Base-by-base conservation (phyloP, 2,329 filamentous ascomycete species). In the Madurella mycetomatis region DNA sequence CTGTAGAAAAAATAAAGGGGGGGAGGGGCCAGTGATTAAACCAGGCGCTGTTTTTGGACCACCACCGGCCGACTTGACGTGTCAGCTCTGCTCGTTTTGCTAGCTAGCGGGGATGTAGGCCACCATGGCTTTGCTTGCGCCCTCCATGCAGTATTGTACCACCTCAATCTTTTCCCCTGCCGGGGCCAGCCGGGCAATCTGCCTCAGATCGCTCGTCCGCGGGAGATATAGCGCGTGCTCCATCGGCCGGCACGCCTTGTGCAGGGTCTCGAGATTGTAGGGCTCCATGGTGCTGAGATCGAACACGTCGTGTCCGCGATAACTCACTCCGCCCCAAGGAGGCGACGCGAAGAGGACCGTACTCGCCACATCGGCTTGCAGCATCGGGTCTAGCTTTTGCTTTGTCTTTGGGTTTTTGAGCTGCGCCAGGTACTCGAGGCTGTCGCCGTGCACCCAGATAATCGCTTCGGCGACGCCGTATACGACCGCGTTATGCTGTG, bases 101-200 rank as follows among this genome's bases (percentile, higher is more conserved):
- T 57, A 34, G 12, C 25, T 19, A 9, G 55, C 70, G 4, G 81
- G 80, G 18, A 85, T 73, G 62, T 83, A 86, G 31, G 79, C 82
- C n/a, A 84, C 82, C 69, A 86, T 71, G 51, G 86, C 88, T 72
- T 96, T 96, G 70, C 92, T 96, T 7, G 88, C 88, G 12, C 91
- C 90, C 63, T 88, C 80, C 74, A 95, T 89, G 67, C 92, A 96
- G 68, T 97, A 97, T 73, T 99, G 94, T 47, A 89, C 83, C 25
- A 92, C 85, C 43, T 87, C 83, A 16, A 90, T 76, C 71, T 87
- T 88, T 19, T 69, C 72, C 11, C 72, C 72, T 2, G 72, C 60
- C 1, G 76, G 74, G 1, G 72, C 75, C 32, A 86, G 65, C 60
- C 70, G 77, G 4, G 89, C 88, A 58, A 96, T 78, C 70, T 96